Evolutionary conservation across 768 basidiomycete species (phyloP).

Genomic region (Lactarius hengduanensis): DNA sequence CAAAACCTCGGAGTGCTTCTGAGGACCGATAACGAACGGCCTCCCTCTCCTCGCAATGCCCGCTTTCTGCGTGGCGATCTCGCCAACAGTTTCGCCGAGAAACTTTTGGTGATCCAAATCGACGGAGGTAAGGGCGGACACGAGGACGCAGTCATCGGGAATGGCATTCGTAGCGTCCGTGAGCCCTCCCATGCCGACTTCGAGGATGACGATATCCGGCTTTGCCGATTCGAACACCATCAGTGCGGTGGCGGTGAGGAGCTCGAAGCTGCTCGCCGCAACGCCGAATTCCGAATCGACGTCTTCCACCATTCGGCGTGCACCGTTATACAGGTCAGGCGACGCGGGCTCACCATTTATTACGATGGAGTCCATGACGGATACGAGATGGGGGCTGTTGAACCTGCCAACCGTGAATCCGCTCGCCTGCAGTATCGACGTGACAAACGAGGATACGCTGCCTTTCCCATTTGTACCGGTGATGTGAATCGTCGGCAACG

Average conservation of each 20-base stretch:
- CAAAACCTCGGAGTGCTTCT: constrained; percentile 52
- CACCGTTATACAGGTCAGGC: constrained; percentile 45
- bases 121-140: constrained; percentile 81
- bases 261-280: constrained; percentile 73
- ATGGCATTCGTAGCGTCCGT: constrained; percentile 93
- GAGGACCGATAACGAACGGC: constrained; percentile 66
- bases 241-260: constrained; percentile 81
- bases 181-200: constrained; percentile 94
- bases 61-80: constrained; percentile 82
- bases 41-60: constrained; percentile 65
- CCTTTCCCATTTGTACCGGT: constrained; percentile 98
- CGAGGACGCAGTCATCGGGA: constrained; percentile 61
- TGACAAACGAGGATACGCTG: constrained; percentile 79
- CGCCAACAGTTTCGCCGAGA: constrained; percentile 70
- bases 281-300: constrained; percentile 46
- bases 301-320: constrained; percentile 48
- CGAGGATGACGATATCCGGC: constrained; percentile 84
- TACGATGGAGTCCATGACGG: constrained; percentile 71
- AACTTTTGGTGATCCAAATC: constrained; percentile 94
- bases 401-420: constrained; percentile 71
- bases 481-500: constrained; percentile 83
- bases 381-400: constrained; percentile 90
- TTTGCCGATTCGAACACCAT: constrained; percentile 62
- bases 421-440: constrained; percentile 67
- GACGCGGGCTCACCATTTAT: constrained; percentile 59